phyloP scores from a whole-genome alignment of 768 basidiomycete genomes.

The Lactifluus pinguis region DNA sequence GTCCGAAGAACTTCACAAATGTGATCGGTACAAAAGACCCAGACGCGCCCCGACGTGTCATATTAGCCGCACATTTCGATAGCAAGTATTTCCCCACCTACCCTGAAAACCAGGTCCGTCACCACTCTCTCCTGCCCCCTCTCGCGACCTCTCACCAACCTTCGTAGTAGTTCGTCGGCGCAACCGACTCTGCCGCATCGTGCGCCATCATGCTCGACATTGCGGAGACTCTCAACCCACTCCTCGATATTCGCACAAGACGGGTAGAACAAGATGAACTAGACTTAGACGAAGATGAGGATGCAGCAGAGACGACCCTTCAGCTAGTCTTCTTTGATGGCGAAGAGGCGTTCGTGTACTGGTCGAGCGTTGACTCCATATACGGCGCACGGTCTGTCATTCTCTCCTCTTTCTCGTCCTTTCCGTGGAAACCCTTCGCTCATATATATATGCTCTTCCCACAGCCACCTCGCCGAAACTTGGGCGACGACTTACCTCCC shows the following conservation, averaged over 20 bases:
- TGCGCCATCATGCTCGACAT: slow-evolving; percentile 92
- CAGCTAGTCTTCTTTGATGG: slow-evolving; percentile 96
- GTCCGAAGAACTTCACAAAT: slow-evolving; percentile 73
- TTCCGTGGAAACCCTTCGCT: too few species aligned
- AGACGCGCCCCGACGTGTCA: slow-evolving; percentile 65
- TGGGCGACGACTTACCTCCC: slow-evolving; percentile 68
- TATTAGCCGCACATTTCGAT: slow-evolving; percentile 91
- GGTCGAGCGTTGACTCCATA: slow-evolving; percentile 84
- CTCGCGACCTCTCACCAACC: neutral
- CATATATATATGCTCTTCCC: neutral
- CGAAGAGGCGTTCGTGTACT: slow-evolving; percentile 88
- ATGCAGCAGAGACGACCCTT: slow-evolving; percentile 73
- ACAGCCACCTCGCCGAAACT: slow-evolving; percentile 72
- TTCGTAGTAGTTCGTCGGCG: slow-evolving; percentile 76
- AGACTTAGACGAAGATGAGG: slow-evolving; percentile 64
- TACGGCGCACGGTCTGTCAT: slow-evolving; percentile 85
- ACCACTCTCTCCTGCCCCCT: neutral
- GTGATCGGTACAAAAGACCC: slow-evolving; percentile 94
- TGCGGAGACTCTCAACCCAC: slow-evolving; percentile 70
- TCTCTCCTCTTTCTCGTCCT: neutral
- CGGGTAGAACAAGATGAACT: slow-evolving; percentile 40
- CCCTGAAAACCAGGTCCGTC: slow-evolving; percentile 64
- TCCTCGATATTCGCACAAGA: slow-evolving; percentile 53
- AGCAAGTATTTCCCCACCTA: slow-evolving; percentile 75
- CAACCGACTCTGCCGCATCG: slow-evolving; percentile 93